Evolutionary conservation across 116 monocot genomes (phyloP).

Genomic region (Dioscorea cayenensis): DNA sequence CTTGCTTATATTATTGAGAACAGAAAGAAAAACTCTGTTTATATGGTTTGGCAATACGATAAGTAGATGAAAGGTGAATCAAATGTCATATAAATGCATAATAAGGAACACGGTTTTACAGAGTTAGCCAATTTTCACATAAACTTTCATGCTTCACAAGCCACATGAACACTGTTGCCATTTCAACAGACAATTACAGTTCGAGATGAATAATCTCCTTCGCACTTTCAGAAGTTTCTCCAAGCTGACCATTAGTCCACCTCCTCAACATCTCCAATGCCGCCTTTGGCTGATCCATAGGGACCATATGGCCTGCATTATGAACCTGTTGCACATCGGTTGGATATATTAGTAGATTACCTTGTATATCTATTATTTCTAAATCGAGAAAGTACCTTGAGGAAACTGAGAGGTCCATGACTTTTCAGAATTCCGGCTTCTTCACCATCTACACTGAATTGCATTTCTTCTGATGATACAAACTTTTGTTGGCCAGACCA

Average conservation of each 20-base stretch:
- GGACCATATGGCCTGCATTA: constrained; percentile 65
- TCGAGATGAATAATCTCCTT: neutral
- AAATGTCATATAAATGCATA: too few relatives aligned
- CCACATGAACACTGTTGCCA: neutral
- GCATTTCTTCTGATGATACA: constrained; percentile 26
- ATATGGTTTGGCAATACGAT: too few relatives aligned
- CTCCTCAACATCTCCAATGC: constrained; percentile 60
- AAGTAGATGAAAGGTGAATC: too few relatives aligned
- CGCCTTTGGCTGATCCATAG: constrained; percentile 63
- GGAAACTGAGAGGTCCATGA: constrained; percentile 56
- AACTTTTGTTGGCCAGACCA: constrained; percentile 65
- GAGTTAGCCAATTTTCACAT: too few relatives aligned
- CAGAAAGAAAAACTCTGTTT: too few relatives aligned
- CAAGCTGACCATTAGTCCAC: constrained; percentile 41
- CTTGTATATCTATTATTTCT: too few relatives aligned
- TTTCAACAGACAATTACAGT: constrained; percentile 1
- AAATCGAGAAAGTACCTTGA: constrained; percentile 36
- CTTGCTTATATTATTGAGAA: too few relatives aligned
- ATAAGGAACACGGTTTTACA: too few relatives aligned
- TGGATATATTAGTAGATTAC: too few relatives aligned
- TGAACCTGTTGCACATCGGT: constrained; percentile 29
- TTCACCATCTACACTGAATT: constrained; percentile 43
- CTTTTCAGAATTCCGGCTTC: constrained; percentile 59
- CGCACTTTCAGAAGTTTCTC: constrained; percentile 1
- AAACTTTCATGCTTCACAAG: neutral